Conservation (phyloP, 176 grass and related monocot species). For the Lolium multiflorum region DNA sequence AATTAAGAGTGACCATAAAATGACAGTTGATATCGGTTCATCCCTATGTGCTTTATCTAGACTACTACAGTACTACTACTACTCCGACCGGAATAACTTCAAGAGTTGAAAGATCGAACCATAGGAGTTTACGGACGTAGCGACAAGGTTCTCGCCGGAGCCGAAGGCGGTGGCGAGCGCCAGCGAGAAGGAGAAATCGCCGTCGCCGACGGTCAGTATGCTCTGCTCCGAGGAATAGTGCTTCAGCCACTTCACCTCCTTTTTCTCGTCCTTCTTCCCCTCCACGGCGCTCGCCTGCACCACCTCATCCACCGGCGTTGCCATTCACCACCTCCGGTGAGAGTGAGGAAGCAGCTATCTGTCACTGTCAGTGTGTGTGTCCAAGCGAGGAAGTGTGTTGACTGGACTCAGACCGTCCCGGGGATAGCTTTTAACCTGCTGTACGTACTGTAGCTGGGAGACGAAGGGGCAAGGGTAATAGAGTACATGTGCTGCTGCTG, state of each 20-base stretch:
- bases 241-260: conserved; percentile 45
- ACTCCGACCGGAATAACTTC: too few relatives aligned
- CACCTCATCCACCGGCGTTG: not conserved
- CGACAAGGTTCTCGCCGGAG: conserved; percentile 60
- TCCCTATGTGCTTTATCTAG: too few relatives aligned
- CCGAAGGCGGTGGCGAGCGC: conserved; percentile 57
- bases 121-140: conserved; percentile 57
- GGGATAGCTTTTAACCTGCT: not conserved
- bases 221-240: conserved; percentile 50
- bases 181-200: conserved; percentile 62
- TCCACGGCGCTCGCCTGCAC: not conserved
- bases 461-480: not conserved
- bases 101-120: too few relatives aligned
- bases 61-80: too few relatives aligned
- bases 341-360: not conserved
- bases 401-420: not conserved
- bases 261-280: not conserved
- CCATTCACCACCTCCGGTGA: not conserved
- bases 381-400: not conserved
- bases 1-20: too few relatives aligned
- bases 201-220: conserved; percentile 66
- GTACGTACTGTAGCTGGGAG: not conserved
- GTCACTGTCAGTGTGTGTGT: not conserved
- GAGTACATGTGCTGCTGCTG: too few relatives aligned
- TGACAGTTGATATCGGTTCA: too few relatives aligned